Conservation (phyloP, 179 eudicot genomes). For the Beta lomatogona region DNA sequence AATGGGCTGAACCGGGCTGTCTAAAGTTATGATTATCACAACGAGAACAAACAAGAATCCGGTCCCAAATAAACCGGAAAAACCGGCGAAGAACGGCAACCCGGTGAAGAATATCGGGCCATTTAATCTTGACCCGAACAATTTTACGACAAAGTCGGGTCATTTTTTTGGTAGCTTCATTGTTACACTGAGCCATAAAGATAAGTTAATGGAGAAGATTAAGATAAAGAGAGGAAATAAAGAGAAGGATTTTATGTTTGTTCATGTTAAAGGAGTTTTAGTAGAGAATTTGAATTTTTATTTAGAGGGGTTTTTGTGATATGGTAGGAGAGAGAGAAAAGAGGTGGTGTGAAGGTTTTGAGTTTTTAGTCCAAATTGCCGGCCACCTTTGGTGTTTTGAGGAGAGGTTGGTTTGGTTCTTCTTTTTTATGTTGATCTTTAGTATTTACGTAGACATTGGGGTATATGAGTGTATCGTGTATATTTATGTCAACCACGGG, state of each 20-base stretch:
- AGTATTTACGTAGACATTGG: not conserved
- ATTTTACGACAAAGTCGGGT: constrained; percentile 60
- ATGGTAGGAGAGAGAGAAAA: not conserved
- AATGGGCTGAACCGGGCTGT: constrained; percentile 23
- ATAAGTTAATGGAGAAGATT: too few species aligned
- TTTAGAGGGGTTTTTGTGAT: not conserved
- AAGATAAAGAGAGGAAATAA: not conserved
- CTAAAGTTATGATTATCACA: constrained; percentile 13
- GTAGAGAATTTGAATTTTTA: not conserved
- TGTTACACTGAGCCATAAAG: constrained; percentile 27
- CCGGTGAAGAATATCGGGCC: constrained; percentile 36
- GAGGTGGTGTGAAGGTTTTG: not conserved
- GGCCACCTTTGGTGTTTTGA: constrained; percentile 10
- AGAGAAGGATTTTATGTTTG: not conserved
- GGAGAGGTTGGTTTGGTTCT: not conserved
- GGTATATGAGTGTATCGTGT: constrained; percentile 2
- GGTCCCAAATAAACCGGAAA: constrained; percentile 60
- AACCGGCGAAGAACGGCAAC: constrained; percentile 40
- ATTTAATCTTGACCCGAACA: constrained; percentile 45
- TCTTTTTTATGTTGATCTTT: too few species aligned
- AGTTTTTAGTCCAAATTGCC: constrained; percentile 20
- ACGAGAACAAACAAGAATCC: constrained; percentile 50
- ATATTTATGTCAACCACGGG: constrained; percentile 20
- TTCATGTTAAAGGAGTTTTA: not conserved
- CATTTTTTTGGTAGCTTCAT: constrained; percentile 61